Percentiles rank a stretch among this genome's conserved stretches.
These are phyloP conservation scores for Aspergillus puulaauensis DNA, from an alignment of 2,329 filamentous ascomycete genomes.

Conservation along the genomic window DNA sequence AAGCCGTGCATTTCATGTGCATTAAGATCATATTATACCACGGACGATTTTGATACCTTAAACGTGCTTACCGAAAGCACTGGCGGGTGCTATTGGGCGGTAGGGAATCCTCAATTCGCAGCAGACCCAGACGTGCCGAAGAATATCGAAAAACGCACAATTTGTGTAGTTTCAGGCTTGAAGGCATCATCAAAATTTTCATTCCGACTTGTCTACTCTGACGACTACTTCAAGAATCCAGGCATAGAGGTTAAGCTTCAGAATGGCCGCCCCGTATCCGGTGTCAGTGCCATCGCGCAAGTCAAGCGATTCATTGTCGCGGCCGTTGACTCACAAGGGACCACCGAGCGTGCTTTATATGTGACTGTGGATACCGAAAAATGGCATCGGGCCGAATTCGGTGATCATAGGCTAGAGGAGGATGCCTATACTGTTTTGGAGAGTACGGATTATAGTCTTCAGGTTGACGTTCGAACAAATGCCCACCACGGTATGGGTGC, in stretches of 20 bases:
- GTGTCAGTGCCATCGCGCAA: conserved; percentile 76
- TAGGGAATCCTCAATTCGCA: conserved; percentile 68
- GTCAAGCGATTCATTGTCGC: conserved; percentile 87
- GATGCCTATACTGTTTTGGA: conserved; percentile 89
- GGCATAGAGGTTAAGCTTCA: conserved; percentile 73
- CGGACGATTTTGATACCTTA: conserved; percentile 74
- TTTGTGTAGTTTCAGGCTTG: conserved; percentile 77
- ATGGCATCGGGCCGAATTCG: conserved; percentile 93
- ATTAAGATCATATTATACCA: conserved; percentile 70
- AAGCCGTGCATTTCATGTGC: conserved; percentile 68
- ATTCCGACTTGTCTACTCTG: conserved; percentile 76
- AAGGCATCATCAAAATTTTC: conserved; percentile 71
- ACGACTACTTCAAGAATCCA: conserved; percentile 71
- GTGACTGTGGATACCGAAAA: conserved; percentile 78
- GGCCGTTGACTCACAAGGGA: conserved; percentile 74
- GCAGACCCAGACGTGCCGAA: conserved; percentile 56
- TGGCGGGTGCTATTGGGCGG: conserved; percentile 83
- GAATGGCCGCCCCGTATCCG: conserved; percentile 69
- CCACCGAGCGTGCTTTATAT: conserved; percentile 88
- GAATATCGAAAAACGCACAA: conserved; percentile 66
- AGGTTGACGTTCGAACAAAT: conserved; percentile 83
- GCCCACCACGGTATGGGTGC: conserved; percentile 72
- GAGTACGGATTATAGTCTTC: conserved; percentile 96
- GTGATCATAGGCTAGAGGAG: conserved; percentile 79
- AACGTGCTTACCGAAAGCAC: conserved; percentile 67